Conservation (phyloP, 345 rosid species). For the Aegle marmelos region DNA sequence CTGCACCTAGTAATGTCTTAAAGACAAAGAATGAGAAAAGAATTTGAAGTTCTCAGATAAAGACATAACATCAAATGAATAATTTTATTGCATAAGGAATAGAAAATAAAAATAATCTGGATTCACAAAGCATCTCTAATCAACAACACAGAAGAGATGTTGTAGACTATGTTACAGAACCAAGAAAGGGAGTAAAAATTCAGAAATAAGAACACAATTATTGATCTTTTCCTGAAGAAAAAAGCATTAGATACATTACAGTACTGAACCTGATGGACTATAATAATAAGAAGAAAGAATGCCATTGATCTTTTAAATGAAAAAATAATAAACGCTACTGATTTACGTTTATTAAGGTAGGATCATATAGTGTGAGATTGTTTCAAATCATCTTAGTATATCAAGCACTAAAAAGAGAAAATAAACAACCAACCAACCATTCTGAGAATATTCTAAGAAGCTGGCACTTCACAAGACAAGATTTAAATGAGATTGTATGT, state of each 20-base stretch:
- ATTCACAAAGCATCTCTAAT: background rate
- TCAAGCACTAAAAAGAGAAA: background rate
- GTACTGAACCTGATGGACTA: background rate
- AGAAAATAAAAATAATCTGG: background rate
- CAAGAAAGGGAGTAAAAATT: background rate
- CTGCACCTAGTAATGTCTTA: background rate
- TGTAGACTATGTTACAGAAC: background rate
- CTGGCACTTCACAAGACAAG: background rate
- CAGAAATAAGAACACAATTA: background rate
- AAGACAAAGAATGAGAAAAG: background rate
- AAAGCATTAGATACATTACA: background rate
- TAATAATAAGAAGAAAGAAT: background rate
- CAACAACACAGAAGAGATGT: background rate
- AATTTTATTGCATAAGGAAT: background rate
- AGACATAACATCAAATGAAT: background rate
- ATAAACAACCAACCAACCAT: background rate
- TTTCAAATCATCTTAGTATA: background rate
- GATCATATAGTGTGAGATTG: background rate
- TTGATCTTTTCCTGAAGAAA: background rate
- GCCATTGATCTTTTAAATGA: background rate
- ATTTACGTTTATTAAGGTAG: background rate
- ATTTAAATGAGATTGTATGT: background rate
- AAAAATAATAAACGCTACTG: background rate
- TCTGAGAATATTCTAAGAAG: background rate
- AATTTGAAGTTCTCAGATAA: background rate